A percentile compares a stretch with the other conserved stretches of the same genome.
Conservation (phyloP, 805 yeast species). For the Grigorovia yakushimaensis region DNA sequence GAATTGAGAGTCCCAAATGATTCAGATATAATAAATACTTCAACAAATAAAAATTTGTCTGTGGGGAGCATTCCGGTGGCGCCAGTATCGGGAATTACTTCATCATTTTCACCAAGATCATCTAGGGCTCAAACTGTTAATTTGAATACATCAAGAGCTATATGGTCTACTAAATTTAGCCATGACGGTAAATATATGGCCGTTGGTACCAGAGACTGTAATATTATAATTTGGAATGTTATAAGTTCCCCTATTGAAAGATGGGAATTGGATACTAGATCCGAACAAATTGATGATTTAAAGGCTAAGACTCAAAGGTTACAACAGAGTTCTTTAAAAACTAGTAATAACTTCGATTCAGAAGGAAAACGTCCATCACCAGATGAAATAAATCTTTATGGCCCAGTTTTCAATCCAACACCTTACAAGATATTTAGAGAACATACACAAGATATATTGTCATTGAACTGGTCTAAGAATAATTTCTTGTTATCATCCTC, state of each 20-base stretch:
- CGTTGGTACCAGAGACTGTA: conserved; percentile 69
- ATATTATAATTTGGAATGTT: conserved; percentile 69
- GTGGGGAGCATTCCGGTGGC: neutral
- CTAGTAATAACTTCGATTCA: neutral
- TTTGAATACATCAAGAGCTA: conserved; percentile 31
- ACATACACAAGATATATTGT: conserved; percentile 63
- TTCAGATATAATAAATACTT: neutral
- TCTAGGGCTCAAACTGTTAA: neutral
- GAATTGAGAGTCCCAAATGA: conserved; percentile 31
- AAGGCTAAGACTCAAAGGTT: conserved; percentile 4
- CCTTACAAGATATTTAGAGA: conserved; percentile 58
- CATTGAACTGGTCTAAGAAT: conserved; percentile 81
- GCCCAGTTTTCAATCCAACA: conserved; percentile 66
- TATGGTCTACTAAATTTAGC: conserved; percentile 66
- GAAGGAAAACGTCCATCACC: neutral
- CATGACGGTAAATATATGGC: conserved; percentile 77
- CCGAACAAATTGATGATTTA: conserved; percentile 9
- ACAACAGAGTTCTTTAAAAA: conserved; percentile 1
- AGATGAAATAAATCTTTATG: conserved; percentile 30
- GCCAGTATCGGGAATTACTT: neutral
- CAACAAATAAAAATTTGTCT: neutral
- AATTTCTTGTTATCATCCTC: conserved; percentile 71
- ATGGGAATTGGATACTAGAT: conserved; percentile 30
- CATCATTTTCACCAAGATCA: conserved; percentile 2
- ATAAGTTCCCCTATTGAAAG: conserved; percentile 64